Evolutionary conservation across 225 moss, liverwort and hornwort species (phyloP), one percentile per base, ranked within the genome.

Genomic region (Polytrichum formosum): DNA sequence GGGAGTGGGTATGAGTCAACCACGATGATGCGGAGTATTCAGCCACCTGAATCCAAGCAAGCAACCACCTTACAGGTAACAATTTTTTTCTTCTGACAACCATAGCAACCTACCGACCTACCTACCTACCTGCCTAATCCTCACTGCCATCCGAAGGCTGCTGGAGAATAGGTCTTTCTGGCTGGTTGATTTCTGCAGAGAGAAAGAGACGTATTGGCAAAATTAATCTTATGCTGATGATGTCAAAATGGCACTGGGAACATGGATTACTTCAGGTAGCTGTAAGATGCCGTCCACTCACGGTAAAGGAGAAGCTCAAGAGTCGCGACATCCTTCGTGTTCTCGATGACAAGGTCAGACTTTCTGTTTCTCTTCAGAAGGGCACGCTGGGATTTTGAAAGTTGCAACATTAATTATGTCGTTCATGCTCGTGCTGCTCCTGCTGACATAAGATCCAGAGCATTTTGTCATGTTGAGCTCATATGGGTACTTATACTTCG

Each of bases 11-110:
- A 81, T 77, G 75, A 80, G 80, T 80, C 77, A 80, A 46, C 46
- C 66, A 80, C 77, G 77, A 87, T 88, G 88, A 88, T 92, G 90
- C 92, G 92, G 74, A 88, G 86, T 64, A 92, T 92, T 31, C 90
- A 84, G 86, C 88, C 92, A 53, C 92, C 92, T 60, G 92, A 92
- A 81, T 86, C 92, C 66, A 92, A 92, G 86, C 90, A 92, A 83
- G 84, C 88, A 74, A 92, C 92, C 53, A 92, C 90, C 76, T 77
- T 92, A 37, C 84, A 90, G 86, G 92, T 92, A 80, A 71, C 60
- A 61, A 22, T 2, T n/a, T 46, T 37, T 46, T 46, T 46, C 25
- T 1, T 46, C 16, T 46, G 16, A 46, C 46, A 46, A 46, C 46
- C 16, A 46, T 46, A 37, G 46, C 46, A 46, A 46, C 4, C 46